Evolutionary conservation across 129 eudicot genomes (phyloP).

Genomic region (Pseudognaphalium luteoalbum): DNA sequence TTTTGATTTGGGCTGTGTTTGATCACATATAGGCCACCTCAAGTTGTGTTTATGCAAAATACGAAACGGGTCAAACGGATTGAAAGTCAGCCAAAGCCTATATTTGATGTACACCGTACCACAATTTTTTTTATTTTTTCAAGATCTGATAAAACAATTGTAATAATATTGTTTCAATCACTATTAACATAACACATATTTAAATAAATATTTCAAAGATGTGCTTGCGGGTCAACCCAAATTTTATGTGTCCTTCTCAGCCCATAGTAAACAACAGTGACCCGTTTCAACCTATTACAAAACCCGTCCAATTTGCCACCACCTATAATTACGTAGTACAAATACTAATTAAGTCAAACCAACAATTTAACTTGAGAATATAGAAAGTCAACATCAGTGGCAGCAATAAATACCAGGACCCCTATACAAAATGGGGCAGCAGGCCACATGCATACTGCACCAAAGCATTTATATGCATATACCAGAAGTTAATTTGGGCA

Average conservation of each 20-base stretch:
- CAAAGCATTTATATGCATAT: constrained; percentile 36
- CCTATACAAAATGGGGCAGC: constrained; percentile 32
- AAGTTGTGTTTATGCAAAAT: neutral
- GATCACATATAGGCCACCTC: neutral
- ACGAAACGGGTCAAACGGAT: neutral
- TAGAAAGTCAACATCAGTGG: constrained; percentile 18
- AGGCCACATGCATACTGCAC: constrained; percentile 53
- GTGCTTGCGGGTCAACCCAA: neutral
- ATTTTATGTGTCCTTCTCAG: neutral
- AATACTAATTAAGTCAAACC: neutral
- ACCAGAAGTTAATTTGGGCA: constrained; percentile 37
- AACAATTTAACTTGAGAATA: constrained; percentile 1
- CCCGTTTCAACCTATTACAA: neutral
- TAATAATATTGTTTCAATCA: neutral
- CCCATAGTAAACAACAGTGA: neutral
- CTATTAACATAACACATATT: neutral
- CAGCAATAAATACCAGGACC: constrained; percentile 36
- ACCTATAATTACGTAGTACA: neutral
- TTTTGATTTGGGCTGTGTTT: neutral
- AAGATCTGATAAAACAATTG: neutral
- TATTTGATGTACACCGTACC: neutral
- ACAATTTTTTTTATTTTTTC: neutral
- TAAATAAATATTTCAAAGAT: neutral
- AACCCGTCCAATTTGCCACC: neutral
- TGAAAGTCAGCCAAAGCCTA: neutral